These are phyloP conservation scores for Mucor lusitanicus DNA, from an alignment of 371 early-diverging fungal species.

Conservation along the genomic window DNA sequence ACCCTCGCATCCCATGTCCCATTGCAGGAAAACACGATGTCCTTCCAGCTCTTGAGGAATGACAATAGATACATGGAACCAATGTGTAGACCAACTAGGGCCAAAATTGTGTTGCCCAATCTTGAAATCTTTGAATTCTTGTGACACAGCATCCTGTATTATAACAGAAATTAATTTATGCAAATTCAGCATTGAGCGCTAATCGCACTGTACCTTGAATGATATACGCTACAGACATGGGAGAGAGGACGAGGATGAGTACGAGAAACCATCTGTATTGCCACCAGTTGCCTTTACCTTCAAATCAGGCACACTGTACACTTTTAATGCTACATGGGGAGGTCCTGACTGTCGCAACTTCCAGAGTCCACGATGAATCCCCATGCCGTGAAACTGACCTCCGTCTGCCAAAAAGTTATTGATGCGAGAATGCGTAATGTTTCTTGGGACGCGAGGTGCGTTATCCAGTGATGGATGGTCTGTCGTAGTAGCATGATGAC, in stretches of 20 bases:
- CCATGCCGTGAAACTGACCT: slow-evolving; percentile 52
- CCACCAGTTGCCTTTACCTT: slow-evolving; percentile 32
- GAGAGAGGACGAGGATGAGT: too few relatives aligned
- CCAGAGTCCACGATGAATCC: slow-evolving; percentile 47
- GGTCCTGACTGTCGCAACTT: slow-evolving; percentile 25
- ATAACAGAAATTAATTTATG: slow-evolving; percentile 15
- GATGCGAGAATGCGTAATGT: slow-evolving; percentile 41
- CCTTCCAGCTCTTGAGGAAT: slow-evolving; percentile 72
- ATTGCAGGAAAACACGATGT: slow-evolving; percentile 71
- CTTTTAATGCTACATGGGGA: slow-evolving; percentile 41
- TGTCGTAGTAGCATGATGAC: slow-evolving; percentile 13
- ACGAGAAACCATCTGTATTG: background rate
- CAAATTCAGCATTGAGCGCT: background rate
- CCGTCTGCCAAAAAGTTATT: slow-evolving; percentile 42
- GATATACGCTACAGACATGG: slow-evolving; percentile 40
- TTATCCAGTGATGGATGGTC: slow-evolving; percentile 31
- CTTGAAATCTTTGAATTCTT: slow-evolving; percentile 34
- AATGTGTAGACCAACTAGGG: slow-evolving; percentile 82
- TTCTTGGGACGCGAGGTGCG: slow-evolving; percentile 41
- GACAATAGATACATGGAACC: slow-evolving; percentile 74
- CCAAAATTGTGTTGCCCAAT: slow-evolving; percentile 38
- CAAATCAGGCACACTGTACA: slow-evolving; percentile 79
- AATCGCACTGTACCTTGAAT: slow-evolving; percentile 48
- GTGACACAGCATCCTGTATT: slow-evolving; percentile 45
- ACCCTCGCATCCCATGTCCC: slow-evolving; percentile 88